A percentile compares a stretch with the other conserved stretches of the same genome.
Conservation (phyloP, 345 rosid genomes). For the Gossypium bickii region DNA sequence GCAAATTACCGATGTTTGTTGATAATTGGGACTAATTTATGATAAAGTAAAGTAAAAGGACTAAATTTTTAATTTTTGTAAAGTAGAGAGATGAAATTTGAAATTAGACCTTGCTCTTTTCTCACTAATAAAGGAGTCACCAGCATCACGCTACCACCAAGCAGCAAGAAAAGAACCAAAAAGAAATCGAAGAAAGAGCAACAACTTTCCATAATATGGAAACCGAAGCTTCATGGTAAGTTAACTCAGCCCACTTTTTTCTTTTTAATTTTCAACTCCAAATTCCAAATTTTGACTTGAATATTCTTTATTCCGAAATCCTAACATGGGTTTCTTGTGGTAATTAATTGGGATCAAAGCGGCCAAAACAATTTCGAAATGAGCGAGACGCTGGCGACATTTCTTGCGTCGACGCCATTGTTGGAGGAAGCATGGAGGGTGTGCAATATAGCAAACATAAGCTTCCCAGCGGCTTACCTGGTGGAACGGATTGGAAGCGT, state of each 20-base stretch:
- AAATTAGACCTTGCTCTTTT: background rate
- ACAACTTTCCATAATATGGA: background rate
- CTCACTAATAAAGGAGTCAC: background rate
- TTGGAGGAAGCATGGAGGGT: constrained; percentile 52
- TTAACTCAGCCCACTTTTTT: background rate
- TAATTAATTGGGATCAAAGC: background rate
- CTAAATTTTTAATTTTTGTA: no score
- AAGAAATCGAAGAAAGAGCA: background rate
- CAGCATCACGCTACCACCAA: background rate
- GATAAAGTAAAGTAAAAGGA: no score
- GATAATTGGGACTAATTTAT: no score
- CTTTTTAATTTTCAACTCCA: background rate
- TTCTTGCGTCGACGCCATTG: constrained; percentile 54
- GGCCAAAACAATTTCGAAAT: constrained; percentile 50
- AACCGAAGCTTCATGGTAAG: constrained; percentile 15
- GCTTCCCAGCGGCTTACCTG: constrained; percentile 19
- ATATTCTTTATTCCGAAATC: background rate
- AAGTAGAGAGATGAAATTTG: no score
- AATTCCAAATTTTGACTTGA: background rate
- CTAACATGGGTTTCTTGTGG: background rate
- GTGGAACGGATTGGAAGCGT: constrained; percentile 29
- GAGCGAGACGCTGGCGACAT: constrained; percentile 66
- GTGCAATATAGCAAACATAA: constrained; percentile 37
- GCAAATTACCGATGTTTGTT: no score
- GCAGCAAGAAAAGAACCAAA: background rate